Conservation (phyloP, 345 rosid genomes). For the Euphorbia pulcherrima region DNA sequence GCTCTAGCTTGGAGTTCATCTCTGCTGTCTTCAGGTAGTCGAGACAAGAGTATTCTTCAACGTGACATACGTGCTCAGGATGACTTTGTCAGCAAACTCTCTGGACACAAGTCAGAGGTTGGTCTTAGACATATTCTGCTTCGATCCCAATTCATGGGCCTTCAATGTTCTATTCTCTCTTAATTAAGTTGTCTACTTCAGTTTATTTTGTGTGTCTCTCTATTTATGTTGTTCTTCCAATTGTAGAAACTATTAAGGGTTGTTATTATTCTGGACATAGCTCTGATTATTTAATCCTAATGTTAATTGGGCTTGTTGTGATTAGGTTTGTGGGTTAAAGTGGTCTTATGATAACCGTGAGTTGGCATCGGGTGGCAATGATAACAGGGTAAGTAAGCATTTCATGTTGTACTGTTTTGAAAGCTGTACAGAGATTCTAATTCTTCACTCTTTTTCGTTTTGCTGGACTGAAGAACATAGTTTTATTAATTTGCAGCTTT, state of each 20-base stretch:
- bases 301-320: conserved; percentile 13
- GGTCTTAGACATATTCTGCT: conserved; percentile 12
- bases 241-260: conserved; percentile 4
- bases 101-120: conserved; percentile 98
- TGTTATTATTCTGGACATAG: conserved; percentile 4
- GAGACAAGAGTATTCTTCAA: conserved; percentile 90
- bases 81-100: conserved; percentile 79
- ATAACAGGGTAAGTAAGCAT: conserved; percentile 60
- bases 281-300: conserved; percentile 11
- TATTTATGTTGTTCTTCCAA: conserved; percentile 6
- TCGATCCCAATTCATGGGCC: conserved; percentile 10
- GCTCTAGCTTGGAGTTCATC: conserved; percentile 95
- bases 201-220: not conserved
- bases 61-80: conserved; percentile 77
- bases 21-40: conserved; percentile 85
- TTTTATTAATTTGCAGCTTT: conserved; percentile 55
- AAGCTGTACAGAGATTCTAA: too few relatives aligned
- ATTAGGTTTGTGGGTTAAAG: conserved; percentile 88
- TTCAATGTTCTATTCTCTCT: not conserved
- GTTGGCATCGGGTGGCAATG: conserved; percentile 98
- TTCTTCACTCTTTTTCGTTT: not conserved
- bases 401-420: conserved; percentile 1
- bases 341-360: conserved; percentile 98
- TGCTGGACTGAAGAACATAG: conserved; percentile 2
- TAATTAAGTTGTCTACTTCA: not conserved